These are phyloP conservation scores for Mucor mucedo DNA, from an alignment of 371 early-diverging fungal species.

Conservation along the genomic window DNA sequence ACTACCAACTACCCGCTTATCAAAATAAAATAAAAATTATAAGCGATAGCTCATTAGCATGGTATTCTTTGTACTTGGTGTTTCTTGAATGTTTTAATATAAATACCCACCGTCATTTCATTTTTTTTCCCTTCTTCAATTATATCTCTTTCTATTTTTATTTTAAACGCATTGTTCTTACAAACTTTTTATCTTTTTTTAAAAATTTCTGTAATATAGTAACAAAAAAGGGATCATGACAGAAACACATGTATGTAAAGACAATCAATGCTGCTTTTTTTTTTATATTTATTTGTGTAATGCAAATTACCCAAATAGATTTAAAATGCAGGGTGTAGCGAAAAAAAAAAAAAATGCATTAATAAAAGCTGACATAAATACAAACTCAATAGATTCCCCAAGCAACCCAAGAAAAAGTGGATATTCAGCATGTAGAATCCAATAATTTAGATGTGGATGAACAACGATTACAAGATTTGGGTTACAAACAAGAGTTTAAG, in stretches of 20 bases:
- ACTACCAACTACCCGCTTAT: not conserved
- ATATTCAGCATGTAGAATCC: slow-evolving; percentile 22
- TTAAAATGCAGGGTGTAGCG: too few relatives aligned
- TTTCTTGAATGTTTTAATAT: not conserved
- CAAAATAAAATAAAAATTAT: too few relatives aligned
- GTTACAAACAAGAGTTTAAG: slow-evolving; percentile 54
- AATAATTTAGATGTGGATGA: slow-evolving; percentile 39
- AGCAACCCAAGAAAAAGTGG: slow-evolving; percentile 4
- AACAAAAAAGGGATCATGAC: not conserved
- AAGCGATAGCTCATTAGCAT: too few relatives aligned
- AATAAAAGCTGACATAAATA: too few relatives aligned
- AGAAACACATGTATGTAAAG: not conserved
- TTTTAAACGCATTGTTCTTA: not conserved
- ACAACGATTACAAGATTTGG: slow-evolving; percentile 39
- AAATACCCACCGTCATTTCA: not conserved
- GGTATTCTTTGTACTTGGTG: too few relatives aligned
- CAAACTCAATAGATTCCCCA: not conserved
- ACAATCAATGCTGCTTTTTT: not conserved
- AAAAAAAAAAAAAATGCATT: too few relatives aligned
- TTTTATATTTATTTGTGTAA: not conserved
- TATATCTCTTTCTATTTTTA: not conserved
- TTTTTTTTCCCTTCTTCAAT: not conserved
- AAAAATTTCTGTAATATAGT: not conserved
- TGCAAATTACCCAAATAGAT: too few relatives aligned
- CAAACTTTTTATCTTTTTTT: not conserved